Evolutionary conservation across 2,329 filamentous ascomycete species (phyloP).

Genomic region (Cylindrodendrum hubeiense): DNA sequence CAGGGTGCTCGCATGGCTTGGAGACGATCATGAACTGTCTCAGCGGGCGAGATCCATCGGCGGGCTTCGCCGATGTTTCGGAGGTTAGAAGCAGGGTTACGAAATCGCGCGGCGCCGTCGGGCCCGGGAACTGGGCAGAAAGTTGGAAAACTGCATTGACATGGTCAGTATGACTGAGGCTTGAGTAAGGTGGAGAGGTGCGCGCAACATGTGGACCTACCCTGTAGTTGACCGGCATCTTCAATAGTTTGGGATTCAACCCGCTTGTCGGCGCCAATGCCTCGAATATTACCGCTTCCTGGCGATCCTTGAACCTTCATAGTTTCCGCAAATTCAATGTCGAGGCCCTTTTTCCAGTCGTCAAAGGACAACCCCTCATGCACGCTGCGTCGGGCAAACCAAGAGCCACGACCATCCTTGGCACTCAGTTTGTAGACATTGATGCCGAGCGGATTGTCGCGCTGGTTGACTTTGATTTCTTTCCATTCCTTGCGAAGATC

Average conservation of each 20-base stretch:
- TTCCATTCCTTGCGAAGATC: conserved; percentile 89
- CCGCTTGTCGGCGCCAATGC: conserved; percentile 84
- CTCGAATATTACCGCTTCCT: conserved; percentile 81
- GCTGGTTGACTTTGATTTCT: conserved; percentile 77
- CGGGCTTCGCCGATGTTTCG: conserved; percentile 57
- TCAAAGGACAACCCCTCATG: conserved; percentile 83
- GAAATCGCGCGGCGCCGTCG: conserved; percentile 90
- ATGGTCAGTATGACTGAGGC: conserved; percentile 28
- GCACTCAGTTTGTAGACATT: conserved; percentile 83
- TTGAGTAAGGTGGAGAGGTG: background rate
- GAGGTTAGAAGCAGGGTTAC: conserved; percentile 83
- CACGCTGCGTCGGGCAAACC: conserved; percentile 89
- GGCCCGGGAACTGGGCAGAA: conserved; percentile 90
- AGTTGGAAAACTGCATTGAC: conserved; percentile 78
- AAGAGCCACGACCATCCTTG: conserved; percentile 85
- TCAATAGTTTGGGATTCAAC: conserved; percentile 73
- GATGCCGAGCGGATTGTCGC: conserved; percentile 82
- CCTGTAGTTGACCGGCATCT: conserved; percentile 73
- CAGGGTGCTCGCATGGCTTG: conserved; percentile 83
- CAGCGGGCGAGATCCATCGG: conserved; percentile 53
- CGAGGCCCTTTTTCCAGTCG: conserved; percentile 81
- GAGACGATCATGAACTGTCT: conserved; percentile 90
- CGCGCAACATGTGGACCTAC: conserved; percentile 50
- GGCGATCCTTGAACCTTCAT: conserved; percentile 77
- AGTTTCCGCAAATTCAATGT: conserved; percentile 84